Percentiles rank a stretch among this genome's conserved stretches.
Conservation (phyloP, 441 rosid genomes). For the Erysimum pusillum region DNA sequence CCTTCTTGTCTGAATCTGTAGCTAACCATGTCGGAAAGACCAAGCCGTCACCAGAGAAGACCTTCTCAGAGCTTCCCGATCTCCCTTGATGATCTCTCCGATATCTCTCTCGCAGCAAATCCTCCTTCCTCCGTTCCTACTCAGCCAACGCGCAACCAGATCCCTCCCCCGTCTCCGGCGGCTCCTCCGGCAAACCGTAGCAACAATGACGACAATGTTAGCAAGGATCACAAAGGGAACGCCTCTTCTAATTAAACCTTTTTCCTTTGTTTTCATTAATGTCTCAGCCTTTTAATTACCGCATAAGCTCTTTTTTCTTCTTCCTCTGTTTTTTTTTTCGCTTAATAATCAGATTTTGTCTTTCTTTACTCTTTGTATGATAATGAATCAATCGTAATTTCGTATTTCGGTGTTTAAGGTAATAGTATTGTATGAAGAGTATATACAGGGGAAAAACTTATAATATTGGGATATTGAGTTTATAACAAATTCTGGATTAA, state of each 20-base stretch:
- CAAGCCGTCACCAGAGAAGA: conserved; percentile 49
- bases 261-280: conserved; percentile 4
- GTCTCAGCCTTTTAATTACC: conserved; percentile 21
- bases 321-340: conserved; percentile 5
- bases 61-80: conserved; percentile 46
- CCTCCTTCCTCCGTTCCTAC: conserved; percentile 38
- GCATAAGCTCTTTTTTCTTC: not conserved
- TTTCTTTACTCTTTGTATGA: not conserved
- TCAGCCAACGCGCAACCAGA: conserved; percentile 46
- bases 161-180: conserved; percentile 47
- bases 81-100: conserved; percentile 44
- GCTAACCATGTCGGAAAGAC: conserved; percentile 49
- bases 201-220: conserved; percentile 21
- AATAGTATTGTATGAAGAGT: not conserved
- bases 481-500: not conserved
- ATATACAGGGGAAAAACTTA: not conserved
- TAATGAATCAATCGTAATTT: conserved; percentile 26
- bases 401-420: not conserved
- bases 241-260: conserved; percentile 38
- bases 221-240: conserved; percentile 32
- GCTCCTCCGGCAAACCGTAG: conserved; percentile 37
- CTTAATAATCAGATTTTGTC: conserved; percentile 33
- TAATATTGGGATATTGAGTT: too few species aligned
- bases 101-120: conserved; percentile 29
- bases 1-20: conserved; percentile 41